Percentiles rank a stretch among this genome's conserved stretches.
Conservation (phyloP, 768 basidiomycete species). For the Cyclocybe aegerita region DNA sequence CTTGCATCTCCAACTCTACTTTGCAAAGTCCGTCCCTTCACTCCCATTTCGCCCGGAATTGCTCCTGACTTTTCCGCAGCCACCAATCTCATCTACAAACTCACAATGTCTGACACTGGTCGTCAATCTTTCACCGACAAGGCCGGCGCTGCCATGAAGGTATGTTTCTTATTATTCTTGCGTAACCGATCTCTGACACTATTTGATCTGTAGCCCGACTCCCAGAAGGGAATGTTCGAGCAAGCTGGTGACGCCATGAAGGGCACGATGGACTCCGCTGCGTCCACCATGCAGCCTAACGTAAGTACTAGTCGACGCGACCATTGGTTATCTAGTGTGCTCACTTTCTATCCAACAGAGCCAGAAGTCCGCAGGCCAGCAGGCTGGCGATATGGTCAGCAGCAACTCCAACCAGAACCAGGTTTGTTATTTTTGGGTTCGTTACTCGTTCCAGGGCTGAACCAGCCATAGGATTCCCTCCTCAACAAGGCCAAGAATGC, state of each 20-base stretch:
- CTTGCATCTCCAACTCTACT: too few species aligned
- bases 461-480: conserved; percentile 33
- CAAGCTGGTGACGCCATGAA: conserved; percentile 48
- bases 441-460: not conserved
- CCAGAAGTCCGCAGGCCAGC: conserved; percentile 53
- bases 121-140: conserved; percentile 65
- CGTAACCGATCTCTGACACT: not conserved
- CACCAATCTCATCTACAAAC: conserved; percentile 1
- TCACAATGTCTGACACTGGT: conserved; percentile 52
- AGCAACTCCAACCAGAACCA: conserved; percentile 48
- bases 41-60: not conserved
- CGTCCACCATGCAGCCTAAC: conserved; percentile 50
- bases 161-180: conserved; percentile 12
- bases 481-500: conserved; percentile 53
- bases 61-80: not conserved
- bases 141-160: conserved; percentile 49
- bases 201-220: conserved; percentile 44
- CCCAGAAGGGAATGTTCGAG: conserved; percentile 56
- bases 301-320: conserved; percentile 22
- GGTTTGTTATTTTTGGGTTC: conserved; percentile 19
- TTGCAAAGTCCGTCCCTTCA: conserved; percentile 8
- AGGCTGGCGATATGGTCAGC: conserved; percentile 44
- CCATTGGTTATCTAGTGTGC: not conserved
- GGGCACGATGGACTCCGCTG: conserved; percentile 44
- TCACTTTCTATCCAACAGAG: conserved; percentile 25